These are phyloP conservation scores for Dissophora ornata DNA, from an alignment of 192 early-diverging fungal genomes.

Conservation along the genomic window DNA sequence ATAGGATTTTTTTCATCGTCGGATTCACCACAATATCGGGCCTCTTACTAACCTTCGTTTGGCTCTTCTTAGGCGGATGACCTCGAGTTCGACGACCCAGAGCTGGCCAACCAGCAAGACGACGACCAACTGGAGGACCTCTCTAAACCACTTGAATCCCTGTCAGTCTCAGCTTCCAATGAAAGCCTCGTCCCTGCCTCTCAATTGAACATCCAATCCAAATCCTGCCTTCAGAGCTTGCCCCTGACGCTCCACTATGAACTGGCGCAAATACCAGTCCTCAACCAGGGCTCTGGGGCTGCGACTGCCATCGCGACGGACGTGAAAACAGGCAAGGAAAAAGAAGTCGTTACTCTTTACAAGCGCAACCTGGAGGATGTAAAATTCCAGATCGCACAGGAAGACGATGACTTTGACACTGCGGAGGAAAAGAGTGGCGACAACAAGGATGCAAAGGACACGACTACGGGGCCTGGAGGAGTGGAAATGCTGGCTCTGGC, in stretches of 20 bases:
- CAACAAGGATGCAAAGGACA: background rate
- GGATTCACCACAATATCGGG: background rate
- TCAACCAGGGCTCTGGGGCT: constrained; percentile 23
- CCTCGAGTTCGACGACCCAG: constrained; percentile 43
- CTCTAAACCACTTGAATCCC: constrained; percentile 23
- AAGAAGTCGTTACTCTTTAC: constrained; percentile 61
- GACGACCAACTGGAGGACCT: constrained; percentile 23
- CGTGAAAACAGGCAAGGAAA: constrained; percentile 24
- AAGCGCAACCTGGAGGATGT: constrained; percentile 83
- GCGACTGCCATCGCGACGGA: constrained; percentile 31
- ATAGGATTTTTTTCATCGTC: background rate
- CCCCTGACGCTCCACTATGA: constrained; percentile 43
- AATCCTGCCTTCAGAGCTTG: constrained; percentile 22
- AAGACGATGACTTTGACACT: constrained; percentile 61
- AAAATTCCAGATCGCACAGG: constrained; percentile 83
- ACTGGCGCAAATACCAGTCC: constrained; percentile 39
- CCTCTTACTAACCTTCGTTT: no score
- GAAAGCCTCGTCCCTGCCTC: constrained; percentile 28
- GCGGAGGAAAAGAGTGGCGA: constrained; percentile 6
- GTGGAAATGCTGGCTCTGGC: constrained; percentile 60
- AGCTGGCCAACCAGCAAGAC: constrained; percentile 18
- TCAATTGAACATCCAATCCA: constrained; percentile 26
- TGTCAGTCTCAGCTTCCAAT: constrained; percentile 12
- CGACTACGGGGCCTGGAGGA: constrained; percentile 29
- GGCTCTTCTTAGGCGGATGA: constrained; percentile 31